Evolutionary conservation across 1,284 basidiomycete species (phyloP).

Genomic region (Cryptococcus sp.): DNA sequence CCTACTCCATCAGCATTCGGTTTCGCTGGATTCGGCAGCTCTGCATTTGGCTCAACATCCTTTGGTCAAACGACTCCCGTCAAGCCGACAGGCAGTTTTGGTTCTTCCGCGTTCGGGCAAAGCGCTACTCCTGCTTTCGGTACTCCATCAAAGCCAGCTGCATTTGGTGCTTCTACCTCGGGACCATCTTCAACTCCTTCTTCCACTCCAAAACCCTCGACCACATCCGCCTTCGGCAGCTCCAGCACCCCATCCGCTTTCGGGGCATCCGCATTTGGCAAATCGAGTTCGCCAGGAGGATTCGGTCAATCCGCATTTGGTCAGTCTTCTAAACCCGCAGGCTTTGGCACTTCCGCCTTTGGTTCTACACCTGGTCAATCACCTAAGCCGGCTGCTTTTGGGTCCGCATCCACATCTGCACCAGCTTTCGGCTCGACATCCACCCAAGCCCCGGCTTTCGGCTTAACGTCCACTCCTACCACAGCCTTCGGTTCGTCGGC

Average conservation of each 20-base stretch:
- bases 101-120: constrained; percentile 18
- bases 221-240: not conserved
- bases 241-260: constrained; percentile 2
- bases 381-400: constrained; percentile 15
- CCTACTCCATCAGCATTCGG: constrained; percentile 21
- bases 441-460: constrained; percentile 15
- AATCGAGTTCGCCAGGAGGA: constrained; percentile 7
- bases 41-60: constrained; percentile 18
- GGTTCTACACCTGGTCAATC: constrained; percentile 8
- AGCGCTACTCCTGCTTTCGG: constrained; percentile 21
- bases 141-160: constrained; percentile 16
- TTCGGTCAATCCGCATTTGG: constrained; percentile 34
- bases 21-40: constrained; percentile 10
- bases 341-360: constrained; percentile 11
- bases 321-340: constrained; percentile 14
- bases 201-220: not conserved
- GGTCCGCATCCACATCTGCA: no score
- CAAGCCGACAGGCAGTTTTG: constrained; percentile 9
- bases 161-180: constrained; percentile 33
- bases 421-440: constrained; percentile 23
- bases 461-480: not conserved
- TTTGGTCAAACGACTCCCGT: constrained; percentile 13
- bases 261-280: constrained; percentile 8
- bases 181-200: constrained; percentile 10
- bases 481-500: constrained; percentile 16